Conservation (phyloP, 176 grass and related monocot species). For the Secale cereale region DNA sequence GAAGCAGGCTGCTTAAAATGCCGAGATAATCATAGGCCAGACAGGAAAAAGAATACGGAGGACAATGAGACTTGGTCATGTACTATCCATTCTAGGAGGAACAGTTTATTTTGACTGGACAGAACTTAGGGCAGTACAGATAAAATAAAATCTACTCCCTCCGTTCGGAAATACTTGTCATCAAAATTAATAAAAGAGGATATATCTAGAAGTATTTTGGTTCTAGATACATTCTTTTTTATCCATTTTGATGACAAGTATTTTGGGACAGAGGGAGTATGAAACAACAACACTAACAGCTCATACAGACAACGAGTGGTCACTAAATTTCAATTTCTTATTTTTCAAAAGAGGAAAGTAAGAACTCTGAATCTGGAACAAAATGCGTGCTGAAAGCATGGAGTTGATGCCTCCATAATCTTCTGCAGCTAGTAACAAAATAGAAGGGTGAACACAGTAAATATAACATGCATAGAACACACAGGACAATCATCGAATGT, state of each 20-base stretch:
- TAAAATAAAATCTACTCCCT: conserved; percentile 15
- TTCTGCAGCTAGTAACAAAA: background rate
- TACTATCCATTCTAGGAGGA: background rate
- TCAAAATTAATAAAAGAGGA: no score
- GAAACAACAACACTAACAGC: background rate
- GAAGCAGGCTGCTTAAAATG: conserved; percentile 2
- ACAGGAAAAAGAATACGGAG: background rate
- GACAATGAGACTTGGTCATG: background rate
- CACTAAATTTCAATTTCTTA: background rate
- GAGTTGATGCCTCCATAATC: background rate
- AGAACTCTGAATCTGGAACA: background rate
- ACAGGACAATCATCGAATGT: background rate
- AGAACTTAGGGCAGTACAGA: background rate
- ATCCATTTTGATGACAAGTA: no score
- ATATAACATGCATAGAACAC: background rate
- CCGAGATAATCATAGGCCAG: background rate
- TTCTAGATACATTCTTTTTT: no score
- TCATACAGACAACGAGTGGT: background rate
- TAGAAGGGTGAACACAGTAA: background rate
- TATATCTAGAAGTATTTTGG: no score
- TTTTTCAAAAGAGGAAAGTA: background rate
- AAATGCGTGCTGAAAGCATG: background rate
- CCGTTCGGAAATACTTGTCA: no score
- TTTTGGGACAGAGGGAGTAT: no score
- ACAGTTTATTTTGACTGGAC: background rate